Base-by-base conservation (phyloP, 2,329 filamentous ascomycete species). In the Diplocarpon rosae region DNA sequence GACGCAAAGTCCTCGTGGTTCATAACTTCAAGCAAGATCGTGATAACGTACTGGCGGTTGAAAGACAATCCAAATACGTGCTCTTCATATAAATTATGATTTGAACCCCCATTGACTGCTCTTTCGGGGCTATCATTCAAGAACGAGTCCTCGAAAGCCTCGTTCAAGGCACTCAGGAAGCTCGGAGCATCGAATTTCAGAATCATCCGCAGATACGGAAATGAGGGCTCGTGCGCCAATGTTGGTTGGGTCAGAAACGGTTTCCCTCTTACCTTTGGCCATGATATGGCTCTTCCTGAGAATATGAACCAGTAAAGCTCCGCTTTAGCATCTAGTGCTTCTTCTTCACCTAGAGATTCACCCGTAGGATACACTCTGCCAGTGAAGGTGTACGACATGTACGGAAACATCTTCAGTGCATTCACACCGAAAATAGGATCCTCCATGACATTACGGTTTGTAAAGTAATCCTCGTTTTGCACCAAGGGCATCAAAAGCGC, bases 71-170 rank as follows among this genome's bases (percentile, higher is more conserved):
- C 73, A 58, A 80, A 80, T 27, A 81, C 75, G 55, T 80, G 73
- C 54, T 85, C 78, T 57, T 84, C 78, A 0, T 74, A 70, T 45
- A 78, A 59, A 43, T 78, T 72, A 14, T 63, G 40, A 46, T 49
- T 53, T 53, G 69, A 52, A 43, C 68, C 67, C 39, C 73, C 76
- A 51, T 74, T 80, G 43, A 70, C 66, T 24, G 72, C 68, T 52
- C 74, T 74, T 39, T 86, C 80, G 2, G 78, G 72, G 7, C 79
- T 75, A 51, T 89, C 85, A 56, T 98, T 98, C 44, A 98, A 68
- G 56, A 95, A 98, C 0, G 81, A 73, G 58, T 98, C 90, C 62
- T 98, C 92, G 56, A 98, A 98, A 1, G 90, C 92, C 63, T 98
- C 93, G 55, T 98, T 98, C 33, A 98, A 68, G 56, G 90, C 86